These are phyloP conservation scores for Geotrichum citri-aurantii DNA, from an alignment of 1,139 yeast genomes.

Conservation along the genomic window DNA sequence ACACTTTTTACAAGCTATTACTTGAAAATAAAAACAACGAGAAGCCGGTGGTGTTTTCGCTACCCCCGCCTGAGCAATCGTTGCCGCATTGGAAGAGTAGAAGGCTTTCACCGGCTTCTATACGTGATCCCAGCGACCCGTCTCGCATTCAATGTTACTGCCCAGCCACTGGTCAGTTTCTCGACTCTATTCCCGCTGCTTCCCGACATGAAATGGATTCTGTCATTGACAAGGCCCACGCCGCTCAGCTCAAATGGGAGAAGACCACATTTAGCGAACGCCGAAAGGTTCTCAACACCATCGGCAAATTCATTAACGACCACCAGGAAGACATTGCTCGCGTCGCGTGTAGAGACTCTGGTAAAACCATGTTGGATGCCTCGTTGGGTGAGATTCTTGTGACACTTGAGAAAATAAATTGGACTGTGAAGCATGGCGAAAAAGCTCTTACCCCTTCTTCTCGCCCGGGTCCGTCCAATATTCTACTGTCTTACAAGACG, in stretches of 20 bases:
- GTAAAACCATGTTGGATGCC: slow-evolving; percentile 93
- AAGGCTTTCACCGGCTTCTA: slow-evolving; percentile 56
- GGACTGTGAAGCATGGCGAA: slow-evolving; percentile 85
- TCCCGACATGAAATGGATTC: slow-evolving; percentile 63
- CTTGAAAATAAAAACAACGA: slow-evolving; percentile 11
- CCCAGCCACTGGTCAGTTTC: slow-evolving; percentile 89
- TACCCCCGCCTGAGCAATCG: slow-evolving; percentile 75
- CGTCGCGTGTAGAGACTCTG: slow-evolving; percentile 93
- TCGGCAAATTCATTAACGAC: slow-evolving; percentile 63
- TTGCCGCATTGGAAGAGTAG: slow-evolving; percentile 91
- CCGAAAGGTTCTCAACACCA: slow-evolving; percentile 62
- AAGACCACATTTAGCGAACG: slow-evolving; percentile 56
- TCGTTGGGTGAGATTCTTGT: slow-evolving; percentile 91
- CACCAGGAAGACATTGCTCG: slow-evolving; percentile 85
- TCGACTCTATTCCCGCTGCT: slow-evolving; percentile 66
- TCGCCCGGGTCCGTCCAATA: slow-evolving; percentile 82
- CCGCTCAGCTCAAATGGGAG: slow-evolving; percentile 47
- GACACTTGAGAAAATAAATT: slow-evolving; percentile 81
- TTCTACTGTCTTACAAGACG: slow-evolving; percentile 74
- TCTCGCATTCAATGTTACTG: slow-evolving; percentile 74
- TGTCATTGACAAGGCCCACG: slow-evolving; percentile 55
- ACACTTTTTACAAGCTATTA: slow-evolving; percentile 16
- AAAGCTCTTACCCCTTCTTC: slow-evolving; percentile 59
- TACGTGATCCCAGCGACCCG: slow-evolving; percentile 54
- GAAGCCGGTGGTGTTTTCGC: slow-evolving; percentile 27